Evolutionary conservation across 1,284 basidiomycete species (phyloP).

Genomic region (Inonotus obliquus): DNA sequence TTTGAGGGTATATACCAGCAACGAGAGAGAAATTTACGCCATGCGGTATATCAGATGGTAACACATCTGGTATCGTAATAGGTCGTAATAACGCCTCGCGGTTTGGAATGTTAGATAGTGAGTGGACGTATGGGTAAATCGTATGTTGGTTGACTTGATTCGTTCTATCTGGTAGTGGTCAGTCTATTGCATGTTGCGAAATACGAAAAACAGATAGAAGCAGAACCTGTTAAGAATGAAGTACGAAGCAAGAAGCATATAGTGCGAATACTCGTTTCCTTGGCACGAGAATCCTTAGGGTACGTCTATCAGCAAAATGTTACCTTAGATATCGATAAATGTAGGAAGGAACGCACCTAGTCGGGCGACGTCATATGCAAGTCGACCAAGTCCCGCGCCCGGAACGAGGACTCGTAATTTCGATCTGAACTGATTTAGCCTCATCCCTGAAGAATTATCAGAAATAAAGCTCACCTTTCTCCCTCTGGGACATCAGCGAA

Average conservation of each 20-base stretch:
- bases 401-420: constrained; percentile 79
- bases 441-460: constrained; percentile 11
- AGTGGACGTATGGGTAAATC: constrained; percentile 86
- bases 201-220: background rate
- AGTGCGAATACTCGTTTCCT: constrained; percentile 92
- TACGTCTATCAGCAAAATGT: constrained; percentile 1
- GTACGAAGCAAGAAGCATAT: constrained; percentile 84
- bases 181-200: constrained; percentile 5
- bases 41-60: constrained; percentile 66
- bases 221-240: constrained; percentile 75
- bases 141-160: constrained; percentile 60
- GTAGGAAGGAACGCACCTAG: constrained; percentile 47
- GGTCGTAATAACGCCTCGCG: constrained; percentile 57
- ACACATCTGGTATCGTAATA: constrained; percentile 78
- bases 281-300: constrained; percentile 75
- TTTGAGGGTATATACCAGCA: constrained; percentile 49
- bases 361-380: constrained; percentile 83
- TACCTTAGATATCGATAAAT: background rate
- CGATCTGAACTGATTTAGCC: constrained; percentile 31
- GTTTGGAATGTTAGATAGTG: constrained; percentile 78
- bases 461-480: constrained; percentile 39
- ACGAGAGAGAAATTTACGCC: constrained; percentile 76
- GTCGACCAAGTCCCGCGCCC: constrained; percentile 80
- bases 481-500: constrained; percentile 51
- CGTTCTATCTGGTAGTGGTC: constrained; percentile 45